Percentiles rank a stretch among this genome's conserved stretches.
These are phyloP conservation scores for Apiotrichum brassicae DNA, from an alignment of 1,284 basidiomycete species.

Conservation along the genomic window DNA sequence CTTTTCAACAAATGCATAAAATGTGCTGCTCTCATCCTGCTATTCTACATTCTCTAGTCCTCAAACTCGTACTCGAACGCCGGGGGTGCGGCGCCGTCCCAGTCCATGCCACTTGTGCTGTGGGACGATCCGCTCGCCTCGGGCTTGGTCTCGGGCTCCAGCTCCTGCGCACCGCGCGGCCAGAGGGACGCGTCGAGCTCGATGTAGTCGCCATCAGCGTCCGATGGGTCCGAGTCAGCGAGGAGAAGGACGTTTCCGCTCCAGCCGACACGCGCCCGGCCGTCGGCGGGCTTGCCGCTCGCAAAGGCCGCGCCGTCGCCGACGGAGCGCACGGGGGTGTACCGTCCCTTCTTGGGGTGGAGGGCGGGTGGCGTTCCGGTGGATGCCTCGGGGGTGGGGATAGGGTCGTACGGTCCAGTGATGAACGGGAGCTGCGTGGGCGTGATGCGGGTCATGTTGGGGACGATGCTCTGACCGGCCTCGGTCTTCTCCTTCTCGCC, in stretches of 20 bases:
- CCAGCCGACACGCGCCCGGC: conserved; percentile 16
- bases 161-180: conserved; percentile 47
- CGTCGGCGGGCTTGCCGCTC: conserved; percentile 15
- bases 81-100: conserved; percentile 69
- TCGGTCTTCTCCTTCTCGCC: conserved; percentile 51
- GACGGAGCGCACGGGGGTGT: conserved; percentile 15
- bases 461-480: conserved; percentile 65
- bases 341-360: conserved; percentile 15
- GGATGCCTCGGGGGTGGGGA: background rate
- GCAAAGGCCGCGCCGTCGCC: conserved; percentile 15
- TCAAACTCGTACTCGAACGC: conserved; percentile 46
- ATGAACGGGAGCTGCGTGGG: conserved; percentile 82
- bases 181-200: conserved; percentile 53
- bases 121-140: conserved; percentile 26
- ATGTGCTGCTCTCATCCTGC: conserved; percentile 1
- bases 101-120: conserved; percentile 49
- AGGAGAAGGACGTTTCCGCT: conserved; percentile 73
- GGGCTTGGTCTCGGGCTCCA: conserved; percentile 30
- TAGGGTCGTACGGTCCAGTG: conserved; percentile 37
- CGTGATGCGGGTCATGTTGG: conserved; percentile 89
- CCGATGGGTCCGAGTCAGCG: conserved; percentile 59
- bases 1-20: background rate
- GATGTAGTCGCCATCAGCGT: conserved; percentile 55
- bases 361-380: background rate
- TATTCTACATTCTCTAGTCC: conserved; percentile 21